A percentile compares a stretch with the other conserved stretches of the same genome.
phyloP scores from a whole-genome alignment of 176 grass and related monocot genomes.

The Oryza officinalis region DNA sequence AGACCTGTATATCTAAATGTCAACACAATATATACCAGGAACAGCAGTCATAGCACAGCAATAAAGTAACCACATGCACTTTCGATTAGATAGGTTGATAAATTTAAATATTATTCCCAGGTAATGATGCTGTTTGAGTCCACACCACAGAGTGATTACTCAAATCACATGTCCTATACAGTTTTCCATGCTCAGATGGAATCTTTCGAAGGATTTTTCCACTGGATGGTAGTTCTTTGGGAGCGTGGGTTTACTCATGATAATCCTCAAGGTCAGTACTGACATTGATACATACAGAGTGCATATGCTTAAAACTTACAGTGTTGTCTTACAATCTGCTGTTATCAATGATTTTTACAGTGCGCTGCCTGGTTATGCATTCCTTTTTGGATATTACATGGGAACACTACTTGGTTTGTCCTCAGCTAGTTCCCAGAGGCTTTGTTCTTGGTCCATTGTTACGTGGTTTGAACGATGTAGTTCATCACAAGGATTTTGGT shows the following conservation, averaged over 20 bases:
- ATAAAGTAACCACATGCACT: slow-evolving; percentile 3
- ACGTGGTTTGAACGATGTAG: slow-evolving; percentile 81
- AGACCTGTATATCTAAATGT: slow-evolving; percentile 5
- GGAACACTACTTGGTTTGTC: slow-evolving; percentile 43
- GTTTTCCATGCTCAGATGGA: slow-evolving; percentile 75
- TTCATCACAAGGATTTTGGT: slow-evolving; percentile 97
- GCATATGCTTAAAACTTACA: slow-evolving; percentile 23
- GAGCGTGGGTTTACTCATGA: slow-evolving; percentile 92
- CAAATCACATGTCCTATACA: slow-evolving; percentile 24
- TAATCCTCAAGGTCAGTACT: slow-evolving; percentile 81
- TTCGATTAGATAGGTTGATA: slow-evolving; percentile 26
- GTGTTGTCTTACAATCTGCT: slow-evolving; percentile 12
- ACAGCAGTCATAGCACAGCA: background rate
- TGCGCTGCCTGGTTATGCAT: slow-evolving; percentile 82
- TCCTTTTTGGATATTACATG: slow-evolving; percentile 86
- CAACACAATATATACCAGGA: background rate
- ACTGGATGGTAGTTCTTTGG: slow-evolving; percentile 88
- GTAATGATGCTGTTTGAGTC: slow-evolving; percentile 74
- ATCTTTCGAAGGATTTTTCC: slow-evolving; percentile 64
- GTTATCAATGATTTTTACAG: slow-evolving; percentile 55
- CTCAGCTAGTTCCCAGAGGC: slow-evolving; percentile 60
- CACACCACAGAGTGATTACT: slow-evolving; percentile 46
- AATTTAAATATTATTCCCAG: slow-evolving; percentile 43
- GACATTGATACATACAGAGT: background rate
- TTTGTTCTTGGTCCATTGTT: slow-evolving; percentile 85